Base-by-base conservation (phyloP, 2,329 filamentous ascomycete species). In the Ceratocystis ficicola region DNA sequence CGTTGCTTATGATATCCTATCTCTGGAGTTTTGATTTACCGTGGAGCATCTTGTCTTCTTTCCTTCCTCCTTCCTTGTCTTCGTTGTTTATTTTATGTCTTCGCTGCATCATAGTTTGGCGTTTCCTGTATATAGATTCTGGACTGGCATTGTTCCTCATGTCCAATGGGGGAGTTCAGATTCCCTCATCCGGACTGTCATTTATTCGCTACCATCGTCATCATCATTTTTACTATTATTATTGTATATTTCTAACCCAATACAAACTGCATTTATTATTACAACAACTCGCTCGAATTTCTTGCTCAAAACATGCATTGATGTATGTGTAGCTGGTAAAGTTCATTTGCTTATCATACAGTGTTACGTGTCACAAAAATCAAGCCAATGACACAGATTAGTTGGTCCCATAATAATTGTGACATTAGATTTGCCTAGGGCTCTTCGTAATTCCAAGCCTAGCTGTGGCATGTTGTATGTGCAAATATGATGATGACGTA, bases 1-100 rank as follows among this genome's bases (percentile, higher is more conserved):
- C 62, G 65, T 57, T 67, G 44, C 59, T 63, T 46, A 67, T 55
- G 65, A 67, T 67, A 61, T 63, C 44, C 57, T 65, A 44, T n/a
- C 28, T 12, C 41, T 30, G 48, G 63, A 20, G n/a, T 63, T 48
- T 57, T 46, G n/a, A 12, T 57, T 62, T 63, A 48, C 10, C 41
- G 22, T 48, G 22, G 20, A 44, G n/a, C 41, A 57, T 44, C 17
- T 5, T 44, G 25, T 59, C 57, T 10, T 52, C 6, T 52, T 52
- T 52, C 20, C 52, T 59, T 44, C 20, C 41, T 63, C 44, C 41
- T 62, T 44, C 28, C 17, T 65, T 17, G n/a, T 36, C 32, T 60
- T 22, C 60, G 10, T 61, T 59, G 10, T 65, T 65, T n/a, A 20
- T 28, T 48, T 48, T 32, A 22, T 44, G 7, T 44, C 15, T 15